Base-by-base conservation (phyloP, 2,329 filamentous ascomycete species). In the Byssothecium circinans region DNA sequence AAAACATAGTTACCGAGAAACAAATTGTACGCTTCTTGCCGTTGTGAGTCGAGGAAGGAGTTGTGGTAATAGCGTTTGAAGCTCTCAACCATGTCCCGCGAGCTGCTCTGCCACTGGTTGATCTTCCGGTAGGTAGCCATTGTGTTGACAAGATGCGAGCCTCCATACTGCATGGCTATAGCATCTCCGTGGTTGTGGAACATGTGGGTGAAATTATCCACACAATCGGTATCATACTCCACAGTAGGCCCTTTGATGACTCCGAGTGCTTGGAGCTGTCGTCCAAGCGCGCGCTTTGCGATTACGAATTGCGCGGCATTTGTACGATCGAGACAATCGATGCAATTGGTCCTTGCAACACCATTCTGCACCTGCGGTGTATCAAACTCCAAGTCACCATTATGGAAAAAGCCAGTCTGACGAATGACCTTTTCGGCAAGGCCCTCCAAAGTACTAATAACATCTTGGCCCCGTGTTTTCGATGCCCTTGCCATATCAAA, bases 1-100 rank as follows among this genome's bases (percentile, higher is more conserved):
- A 91, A 97, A 41, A 91, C 89, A 68, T 99, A 99, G 65, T 97
- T 96, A 6, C 94, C 94, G 1, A 99, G 80, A 65, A 99, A 99
- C 8, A 99, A 78, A 59, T 99, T 99, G 71, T 97, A 97, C 0
- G 94, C 94, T 72, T 99, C 94, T 72, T 99, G 94, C 25, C 94
- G 85, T 67, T 99, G 94, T n/a, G 88, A 91, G 69, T 99, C 94
- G 8, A 99, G 81, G 68, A 99, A 99, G 0, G 92, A 95, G 66
- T 99, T 99, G 74, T 97, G 96, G 72, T 99, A 99, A 70, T 97
- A 99, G 22, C 94, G 84, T 71, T 97, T 99, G 77, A 99, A 96
- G 69, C 90, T 96, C 74, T 99, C 94, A 18, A 99, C 91, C 92
- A 99, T 97, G 70, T 99, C 94, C 57, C 94, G 83, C 2, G 92